phyloP scores from a whole-genome alignment of 106 monocot species.

The Triglochin maritima region DNA sequence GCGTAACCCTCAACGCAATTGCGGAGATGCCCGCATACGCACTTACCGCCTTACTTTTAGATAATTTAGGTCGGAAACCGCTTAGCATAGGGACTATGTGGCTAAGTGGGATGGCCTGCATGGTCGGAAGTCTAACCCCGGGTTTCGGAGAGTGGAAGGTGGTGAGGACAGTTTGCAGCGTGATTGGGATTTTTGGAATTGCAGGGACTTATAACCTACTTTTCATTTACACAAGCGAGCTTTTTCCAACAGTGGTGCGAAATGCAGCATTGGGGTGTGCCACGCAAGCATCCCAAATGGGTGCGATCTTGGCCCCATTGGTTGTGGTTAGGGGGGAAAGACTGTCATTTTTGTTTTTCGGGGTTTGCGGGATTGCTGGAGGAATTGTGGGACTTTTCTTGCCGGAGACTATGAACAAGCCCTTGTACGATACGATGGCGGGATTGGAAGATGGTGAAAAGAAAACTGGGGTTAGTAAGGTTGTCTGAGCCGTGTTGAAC shows the following conservation, averaged over 20 bases:
- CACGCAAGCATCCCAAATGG: slow-evolving; percentile 44
- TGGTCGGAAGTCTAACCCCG: slow-evolving; percentile 5
- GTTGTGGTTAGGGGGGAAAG: slow-evolving; percentile 23
- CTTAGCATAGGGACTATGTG: slow-evolving; percentile 38
- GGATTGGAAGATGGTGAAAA: slow-evolving; percentile 4
- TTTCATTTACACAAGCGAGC: slow-evolving; percentile 55
- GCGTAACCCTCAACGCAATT: slow-evolving; percentile 48
- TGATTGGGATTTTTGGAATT: slow-evolving; percentile 67
- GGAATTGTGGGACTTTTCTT: slow-evolving; percentile 5
- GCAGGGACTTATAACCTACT: slow-evolving; percentile 54
- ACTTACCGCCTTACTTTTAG: slow-evolving; percentile 39
- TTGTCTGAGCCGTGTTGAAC: too few species aligned
- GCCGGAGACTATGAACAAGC: slow-evolving; percentile 16
- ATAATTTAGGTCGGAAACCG: slow-evolving; percentile 41
- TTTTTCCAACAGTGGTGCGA: slow-evolving; percentile 71
- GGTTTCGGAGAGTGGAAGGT: background rate
- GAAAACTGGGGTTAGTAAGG: too few species aligned
- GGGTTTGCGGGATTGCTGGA: slow-evolving; percentile 7
- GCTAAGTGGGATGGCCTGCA: slow-evolving; percentile 46
- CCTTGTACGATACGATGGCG: slow-evolving; percentile 12
- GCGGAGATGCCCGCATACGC: slow-evolving; percentile 61
- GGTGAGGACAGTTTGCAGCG: slow-evolving; percentile 36
- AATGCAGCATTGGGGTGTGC: slow-evolving; percentile 44
- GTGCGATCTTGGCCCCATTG: slow-evolving; percentile 54
- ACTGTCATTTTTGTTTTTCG: slow-evolving; percentile 12